phyloP scores from a whole-genome alignment of 2,329 filamentous ascomycete species.

The Biscogniauxia mediterranea region DNA sequence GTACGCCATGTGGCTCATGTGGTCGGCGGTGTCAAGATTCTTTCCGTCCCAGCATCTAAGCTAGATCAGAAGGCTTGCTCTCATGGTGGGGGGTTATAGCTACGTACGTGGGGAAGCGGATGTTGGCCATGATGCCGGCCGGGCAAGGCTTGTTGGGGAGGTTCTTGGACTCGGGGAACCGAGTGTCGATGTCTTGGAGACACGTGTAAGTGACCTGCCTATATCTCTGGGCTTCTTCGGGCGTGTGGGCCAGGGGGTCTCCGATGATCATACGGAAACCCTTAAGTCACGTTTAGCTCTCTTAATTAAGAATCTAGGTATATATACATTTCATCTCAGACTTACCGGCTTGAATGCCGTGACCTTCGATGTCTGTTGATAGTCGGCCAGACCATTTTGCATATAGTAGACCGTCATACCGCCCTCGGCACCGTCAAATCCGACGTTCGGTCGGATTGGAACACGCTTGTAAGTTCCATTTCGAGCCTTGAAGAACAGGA shows the following conservation, averaged over 20 bases:
- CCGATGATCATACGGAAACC: conserved; percentile 47
- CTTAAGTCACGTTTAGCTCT: conserved; percentile 13
- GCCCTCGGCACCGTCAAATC: conserved; percentile 33
- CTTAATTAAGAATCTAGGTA: conserved; percentile 6
- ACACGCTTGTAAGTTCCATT: conserved; percentile 32
- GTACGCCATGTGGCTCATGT: conserved; percentile 43
- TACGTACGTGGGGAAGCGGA: conserved; percentile 49
- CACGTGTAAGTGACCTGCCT: conserved; percentile 45
- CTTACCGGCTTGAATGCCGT: conserved; percentile 41
- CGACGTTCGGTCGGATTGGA: conserved; percentile 26
- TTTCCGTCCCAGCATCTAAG: conserved; percentile 45
- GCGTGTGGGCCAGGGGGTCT: conserved; percentile 35
- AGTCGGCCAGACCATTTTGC: conserved; percentile 31
- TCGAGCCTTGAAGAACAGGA: conserved; percentile 27
- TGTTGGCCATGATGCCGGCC: conserved; percentile 43
- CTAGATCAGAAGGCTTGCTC: conserved; percentile 36
- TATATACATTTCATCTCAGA: neutral
- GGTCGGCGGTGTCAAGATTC: conserved; percentile 42
- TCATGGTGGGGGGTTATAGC: conserved; percentile 9
- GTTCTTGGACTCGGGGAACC: conserved; percentile 37
- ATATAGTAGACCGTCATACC: conserved; percentile 47
- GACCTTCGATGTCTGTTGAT: conserved; percentile 37
- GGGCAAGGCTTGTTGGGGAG: conserved; percentile 39
- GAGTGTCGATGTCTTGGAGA: conserved; percentile 37
- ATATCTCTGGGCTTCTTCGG: conserved; percentile 36